Base-by-base conservation (phyloP, 1,139 yeast genomes). In the Taphrina pruni region DNA sequence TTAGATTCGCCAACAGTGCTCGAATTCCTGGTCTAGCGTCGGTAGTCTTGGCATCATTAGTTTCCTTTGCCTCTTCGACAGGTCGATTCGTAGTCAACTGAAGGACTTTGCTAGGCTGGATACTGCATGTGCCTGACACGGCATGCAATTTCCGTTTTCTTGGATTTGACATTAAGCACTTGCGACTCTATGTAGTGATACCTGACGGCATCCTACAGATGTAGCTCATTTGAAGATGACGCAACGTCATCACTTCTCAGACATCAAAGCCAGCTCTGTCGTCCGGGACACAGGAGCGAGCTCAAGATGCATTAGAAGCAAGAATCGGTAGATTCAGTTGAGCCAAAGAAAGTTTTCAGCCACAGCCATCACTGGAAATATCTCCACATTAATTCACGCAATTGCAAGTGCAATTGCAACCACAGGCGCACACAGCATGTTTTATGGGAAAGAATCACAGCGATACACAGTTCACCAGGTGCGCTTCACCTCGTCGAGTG, bases 311-410 rank as follows among this genome's bases (percentile, higher is more conserved):
- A 39, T 2, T 14, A 39, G 43, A 39, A 6, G 2, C 14, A 9
- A 39, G 14, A 39, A 11, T 9, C 5, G 8, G 9, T 45, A 17
- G 17, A 17, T 45, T 45, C 17, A 45, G 43, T 39, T 39, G 43
- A 39, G 43, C 48, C 12, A 45, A 45, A 45, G 48, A 45, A 45
- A 45, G 48, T 45, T 45, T 45, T 45, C 48, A 45, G 48, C 48
- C 48, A 45, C 48, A 45, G n/a, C n/a, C 48, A 45, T 45, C 48
- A 45, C 48, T n/a, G 20, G 48, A 45, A 7, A 39, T 39, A 26
- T 45, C 48, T 45, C 48, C 48, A 45, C 48, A 12, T 45, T 17
- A 17, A 17, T 17, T 26, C 32, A 26, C 32, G 32, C 32, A 26
- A 26, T 4, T 26, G 32, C 32, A 26, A 26, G 17, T 17, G 17